A percentile compares a stretch with the other conserved stretches of the same genome.
Evolutionary conservation across 768 basidiomycete genomes (phyloP).

Genomic region (Termitomyces sp.): DNA sequence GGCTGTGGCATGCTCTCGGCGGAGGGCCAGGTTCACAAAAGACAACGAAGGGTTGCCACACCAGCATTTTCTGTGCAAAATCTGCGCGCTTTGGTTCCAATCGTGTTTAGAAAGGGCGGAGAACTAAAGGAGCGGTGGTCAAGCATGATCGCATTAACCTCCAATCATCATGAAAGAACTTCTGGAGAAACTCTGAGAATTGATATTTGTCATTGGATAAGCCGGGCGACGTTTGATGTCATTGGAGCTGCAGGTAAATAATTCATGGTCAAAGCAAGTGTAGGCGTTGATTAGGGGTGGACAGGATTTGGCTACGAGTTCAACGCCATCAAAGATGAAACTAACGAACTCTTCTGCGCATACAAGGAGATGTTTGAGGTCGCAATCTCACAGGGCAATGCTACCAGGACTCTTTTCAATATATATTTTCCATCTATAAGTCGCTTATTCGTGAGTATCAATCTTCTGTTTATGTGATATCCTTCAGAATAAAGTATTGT

Average conservation of each 20-base stretch:
- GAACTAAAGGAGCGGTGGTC: constrained; percentile 60
- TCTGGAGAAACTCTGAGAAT: constrained; percentile 32
- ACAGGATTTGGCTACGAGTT: constrained; percentile 85
- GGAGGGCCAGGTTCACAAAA: constrained; percentile 72
- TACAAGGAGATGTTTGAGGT: constrained; percentile 85
- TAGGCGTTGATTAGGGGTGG: background rate
- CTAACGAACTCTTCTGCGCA: constrained; percentile 72
- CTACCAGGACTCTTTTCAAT: constrained; percentile 39
- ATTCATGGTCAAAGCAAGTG: constrained; percentile 6
- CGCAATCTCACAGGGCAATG: constrained; percentile 51
- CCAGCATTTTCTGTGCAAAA: constrained; percentile 82
- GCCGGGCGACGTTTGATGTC: constrained; percentile 83
- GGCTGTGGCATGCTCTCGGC: constrained; percentile 81
- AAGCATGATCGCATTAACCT: constrained; percentile 29
- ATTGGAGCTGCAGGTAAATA: constrained; percentile 77
- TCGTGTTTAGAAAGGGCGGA: constrained; percentile 64
- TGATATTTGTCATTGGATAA: constrained; percentile 79
- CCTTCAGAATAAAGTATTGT: background rate
- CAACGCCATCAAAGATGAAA: constrained; percentile 73
- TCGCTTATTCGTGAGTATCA: constrained; percentile 47
- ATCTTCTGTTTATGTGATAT: background rate
- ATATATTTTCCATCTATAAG: constrained; percentile 57
- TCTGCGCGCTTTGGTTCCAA: constrained; percentile 61
- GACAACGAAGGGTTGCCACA: constrained; percentile 71
- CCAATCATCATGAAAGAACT: background rate